Evolutionary conservation across 177 flowering plant species (phyloP).

Genomic region (Vitis hybrid): DNA sequence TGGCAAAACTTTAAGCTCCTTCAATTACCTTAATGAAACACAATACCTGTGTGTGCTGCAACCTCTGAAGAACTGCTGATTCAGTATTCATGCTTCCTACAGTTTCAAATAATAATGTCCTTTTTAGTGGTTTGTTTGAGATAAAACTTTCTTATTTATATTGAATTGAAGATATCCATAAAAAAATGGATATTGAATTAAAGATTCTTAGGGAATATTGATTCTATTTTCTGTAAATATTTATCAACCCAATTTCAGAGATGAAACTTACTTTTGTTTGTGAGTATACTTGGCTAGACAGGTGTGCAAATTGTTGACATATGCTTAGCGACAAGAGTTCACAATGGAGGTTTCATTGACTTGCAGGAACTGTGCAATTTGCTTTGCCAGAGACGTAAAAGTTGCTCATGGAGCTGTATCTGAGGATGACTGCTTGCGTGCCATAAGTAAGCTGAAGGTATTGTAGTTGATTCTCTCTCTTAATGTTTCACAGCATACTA

Average conservation of each 20-base stretch:
- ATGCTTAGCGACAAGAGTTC: constrained; percentile 89
- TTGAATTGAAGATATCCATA: too few species aligned
- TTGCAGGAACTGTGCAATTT: constrained; percentile 77
- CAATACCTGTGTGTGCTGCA: too few species aligned
- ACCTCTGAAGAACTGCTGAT: too few species aligned
- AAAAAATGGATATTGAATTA: too few species aligned
- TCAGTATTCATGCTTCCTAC: too few species aligned
- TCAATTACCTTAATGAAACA: too few species aligned
- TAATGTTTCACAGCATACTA: not conserved
- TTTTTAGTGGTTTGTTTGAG: too few species aligned
- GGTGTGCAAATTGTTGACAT: constrained; percentile 90
- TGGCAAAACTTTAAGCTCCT: too few species aligned
- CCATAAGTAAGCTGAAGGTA: constrained; percentile 95
- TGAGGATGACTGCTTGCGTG: constrained; percentile 97
- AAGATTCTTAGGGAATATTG: too few species aligned
- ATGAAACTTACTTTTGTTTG: not conserved
- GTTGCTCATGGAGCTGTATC: constrained; percentile 80
- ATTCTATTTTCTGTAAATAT: too few species aligned
- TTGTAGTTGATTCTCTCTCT: not conserved
- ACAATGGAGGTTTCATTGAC: constrained; percentile 90
- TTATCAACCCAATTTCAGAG: not conserved
- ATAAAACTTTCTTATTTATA: too few species aligned
- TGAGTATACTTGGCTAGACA: constrained; percentile 34
- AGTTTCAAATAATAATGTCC: too few species aligned
- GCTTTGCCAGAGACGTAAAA: constrained; percentile 76